Conservation (phyloP, 164 flowering plant species). For the Vitis rotundifolia region DNA sequence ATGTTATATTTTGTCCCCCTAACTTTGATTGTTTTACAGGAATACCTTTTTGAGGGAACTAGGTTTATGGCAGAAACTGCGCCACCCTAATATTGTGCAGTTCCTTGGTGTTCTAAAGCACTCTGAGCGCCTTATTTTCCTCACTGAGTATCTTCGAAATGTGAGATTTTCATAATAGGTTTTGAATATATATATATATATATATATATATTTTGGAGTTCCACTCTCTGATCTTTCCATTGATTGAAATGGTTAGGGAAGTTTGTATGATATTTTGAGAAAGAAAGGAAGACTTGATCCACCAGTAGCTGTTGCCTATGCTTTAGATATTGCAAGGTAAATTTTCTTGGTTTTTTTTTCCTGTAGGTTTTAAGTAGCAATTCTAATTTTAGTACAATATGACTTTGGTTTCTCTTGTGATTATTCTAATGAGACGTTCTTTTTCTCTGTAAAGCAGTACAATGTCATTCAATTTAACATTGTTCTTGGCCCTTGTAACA, state of each 20-base stretch:
- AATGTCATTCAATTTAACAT: not conserved
- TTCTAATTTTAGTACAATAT: not conserved
- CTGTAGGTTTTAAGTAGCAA: not conserved
- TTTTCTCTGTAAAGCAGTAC: not conserved
- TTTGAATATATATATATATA: too few species aligned
- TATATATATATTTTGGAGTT: not conserved
- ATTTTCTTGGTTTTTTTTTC: not conserved
- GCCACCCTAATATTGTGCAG: conserved; percentile 71
- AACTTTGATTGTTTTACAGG: conserved; percentile 23
- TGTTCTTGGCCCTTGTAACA: not conserved
- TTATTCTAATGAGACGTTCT: not conserved
- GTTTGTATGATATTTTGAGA: conserved; percentile 51
- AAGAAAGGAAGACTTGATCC: conserved; percentile 57
- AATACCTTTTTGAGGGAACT: conserved; percentile 50
- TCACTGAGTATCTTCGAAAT: conserved; percentile 61
- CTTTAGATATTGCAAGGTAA: conserved; percentile 67
- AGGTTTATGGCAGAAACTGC: conserved; percentile 57
- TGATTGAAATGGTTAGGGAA: conserved; percentile 37
- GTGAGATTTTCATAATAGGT: conserved; percentile 24
- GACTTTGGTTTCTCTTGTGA: not conserved
- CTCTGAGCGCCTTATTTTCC: conserved; percentile 51
- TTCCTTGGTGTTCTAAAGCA: conserved; percentile 61
- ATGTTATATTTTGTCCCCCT: not conserved
- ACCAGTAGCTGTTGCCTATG: conserved; percentile 51
- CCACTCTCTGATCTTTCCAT: conserved; percentile 8